Evolutionary conservation across 805 yeast genomes (phyloP).

Genomic region (Metschnikowia vanudenii): DNA sequence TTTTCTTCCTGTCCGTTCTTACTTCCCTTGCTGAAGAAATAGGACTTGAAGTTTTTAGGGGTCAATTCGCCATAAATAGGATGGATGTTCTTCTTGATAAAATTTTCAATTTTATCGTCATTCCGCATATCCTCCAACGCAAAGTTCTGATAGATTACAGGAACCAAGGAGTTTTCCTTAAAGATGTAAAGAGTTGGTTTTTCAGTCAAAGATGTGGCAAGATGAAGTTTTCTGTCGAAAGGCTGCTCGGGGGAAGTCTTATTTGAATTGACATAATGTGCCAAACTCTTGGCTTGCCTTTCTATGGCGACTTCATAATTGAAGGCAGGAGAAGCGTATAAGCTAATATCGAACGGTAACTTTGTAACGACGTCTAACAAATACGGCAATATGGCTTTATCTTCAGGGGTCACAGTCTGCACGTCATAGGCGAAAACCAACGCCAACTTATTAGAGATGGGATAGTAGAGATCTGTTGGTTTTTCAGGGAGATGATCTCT

Average conservation of each 20-base stretch:
- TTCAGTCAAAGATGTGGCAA: constrained; percentile 53
- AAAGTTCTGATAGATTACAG: constrained; percentile 57
- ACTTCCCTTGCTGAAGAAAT: constrained; percentile 31
- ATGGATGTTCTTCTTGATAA: constrained; percentile 47
- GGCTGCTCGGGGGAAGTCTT: constrained; percentile 27
- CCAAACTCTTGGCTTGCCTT: constrained; percentile 40
- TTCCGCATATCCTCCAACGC: constrained; percentile 64
- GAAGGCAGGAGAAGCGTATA: constrained; percentile 52
- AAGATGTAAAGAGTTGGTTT: constrained; percentile 62
- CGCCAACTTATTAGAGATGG: constrained; percentile 41
- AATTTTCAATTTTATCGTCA: constrained; percentile 44
- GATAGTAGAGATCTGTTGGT: constrained; percentile 38
- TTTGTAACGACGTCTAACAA: constrained; percentile 59
- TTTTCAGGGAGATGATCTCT: constrained; percentile 27
- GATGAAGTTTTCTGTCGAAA: constrained; percentile 46
- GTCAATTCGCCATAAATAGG: constrained; percentile 58
- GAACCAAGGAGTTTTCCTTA: constrained; percentile 53
- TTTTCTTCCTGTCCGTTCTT: constrained; percentile 33
- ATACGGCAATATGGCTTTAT: constrained; percentile 58
- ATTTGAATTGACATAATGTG: constrained; percentile 46
- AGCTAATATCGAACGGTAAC: constrained; percentile 51
- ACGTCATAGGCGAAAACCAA: constrained; percentile 55
- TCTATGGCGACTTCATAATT: constrained; percentile 39
- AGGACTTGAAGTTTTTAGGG: constrained; percentile 29
- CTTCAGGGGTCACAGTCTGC: constrained; percentile 56